A percentile compares a stretch with the other conserved stretches of the same genome.
Evolutionary conservation across 139 green algal genomes (phyloP).

Genomic region (Chlamydomonas sphaeroides): DNA sequence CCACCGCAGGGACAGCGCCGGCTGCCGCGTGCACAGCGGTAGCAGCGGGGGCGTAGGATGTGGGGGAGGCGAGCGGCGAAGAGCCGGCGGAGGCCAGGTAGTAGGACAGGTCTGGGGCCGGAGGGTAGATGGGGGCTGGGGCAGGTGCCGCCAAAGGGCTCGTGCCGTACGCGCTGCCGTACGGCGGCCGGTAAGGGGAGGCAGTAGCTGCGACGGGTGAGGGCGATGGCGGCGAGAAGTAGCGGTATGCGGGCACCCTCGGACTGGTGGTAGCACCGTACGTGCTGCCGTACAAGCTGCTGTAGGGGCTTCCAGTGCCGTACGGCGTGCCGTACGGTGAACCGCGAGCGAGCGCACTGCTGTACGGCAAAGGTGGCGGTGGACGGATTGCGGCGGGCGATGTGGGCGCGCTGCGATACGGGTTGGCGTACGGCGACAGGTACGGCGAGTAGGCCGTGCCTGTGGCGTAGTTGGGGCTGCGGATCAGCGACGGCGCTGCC

Average conservation of each 20-base stretch:
- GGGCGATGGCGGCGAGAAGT: slow-evolving; percentile 17
- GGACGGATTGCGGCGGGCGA: no score
- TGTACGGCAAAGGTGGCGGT: not conserved
- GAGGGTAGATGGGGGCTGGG: no score
- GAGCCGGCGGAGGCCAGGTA: no score
- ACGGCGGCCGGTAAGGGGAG: not conserved
- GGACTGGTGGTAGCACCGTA: not conserved
- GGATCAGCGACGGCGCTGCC: not conserved
- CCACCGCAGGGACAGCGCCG: not conserved
- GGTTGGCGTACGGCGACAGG: not conserved
- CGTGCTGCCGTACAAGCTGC: not conserved
- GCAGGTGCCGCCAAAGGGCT: no score
- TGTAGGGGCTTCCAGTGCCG: not conserved
- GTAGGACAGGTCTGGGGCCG: no score
- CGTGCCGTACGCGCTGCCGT: no score
- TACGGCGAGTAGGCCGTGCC: not conserved
- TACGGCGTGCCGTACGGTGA: slow-evolving; percentile 5
- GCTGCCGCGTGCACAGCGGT: no score
- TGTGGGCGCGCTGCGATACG: no score
- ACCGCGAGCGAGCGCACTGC: not conserved
- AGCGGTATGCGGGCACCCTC: not conserved
- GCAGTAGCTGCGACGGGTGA: not conserved
- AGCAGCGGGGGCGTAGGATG: no score
- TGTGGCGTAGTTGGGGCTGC: not conserved
- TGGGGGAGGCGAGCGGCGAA: no score